Evolutionary conservation across 352 stramenopile genomes (phyloP), one percentile per base, ranked within the genome.

Genomic region (Thalassiosira exigua): DNA sequence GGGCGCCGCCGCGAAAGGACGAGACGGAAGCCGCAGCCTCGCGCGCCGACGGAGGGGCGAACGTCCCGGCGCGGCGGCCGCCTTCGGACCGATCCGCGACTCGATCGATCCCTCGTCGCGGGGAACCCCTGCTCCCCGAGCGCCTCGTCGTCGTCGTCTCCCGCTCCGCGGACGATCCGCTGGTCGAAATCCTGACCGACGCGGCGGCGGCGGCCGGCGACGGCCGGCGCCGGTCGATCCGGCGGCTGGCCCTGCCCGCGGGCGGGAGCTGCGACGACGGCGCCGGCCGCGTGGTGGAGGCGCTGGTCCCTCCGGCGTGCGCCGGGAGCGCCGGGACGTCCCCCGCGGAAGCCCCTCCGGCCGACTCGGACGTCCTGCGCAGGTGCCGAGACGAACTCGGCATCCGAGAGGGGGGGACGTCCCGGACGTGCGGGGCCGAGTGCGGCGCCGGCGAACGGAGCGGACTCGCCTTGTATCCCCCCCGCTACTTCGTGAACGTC

Each of bases 401-500:
- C 46, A 60, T 2, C 21, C 7, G 7, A 14, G 36, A 14, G 7
- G 7, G 7, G 36, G 7, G 7, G 36, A 14, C 14, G 36, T 7
- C 7, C 14, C 36, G 7, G 36, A 44, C 7, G 36, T 80, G 71
- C 51, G 71, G 61, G 12, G 46, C 32, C n/a, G 69, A 75, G 29
- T 74, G 60, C 36, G 52, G 71, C 3, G 29, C 22, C 9, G 61
- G 46, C 22, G 1, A n/a, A 5, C 44, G 65, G 32, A 50, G 59
- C 61, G 60, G 60, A 27, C 60, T 68, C 30, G 54, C 62, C 7
- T 39, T 67, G 17, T 84, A 82, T 57, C 65, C 57, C 0, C 29
- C 32, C 14, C 41, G 69, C 30, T 87, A 75, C 27, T 76, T 69
- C 44, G 36, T 87, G 46, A 87, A 87, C 22, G 71, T 87, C 48